Base-by-base conservation (phyloP, 441 rosid genomes). In the Gossypium armourianum region DNA sequence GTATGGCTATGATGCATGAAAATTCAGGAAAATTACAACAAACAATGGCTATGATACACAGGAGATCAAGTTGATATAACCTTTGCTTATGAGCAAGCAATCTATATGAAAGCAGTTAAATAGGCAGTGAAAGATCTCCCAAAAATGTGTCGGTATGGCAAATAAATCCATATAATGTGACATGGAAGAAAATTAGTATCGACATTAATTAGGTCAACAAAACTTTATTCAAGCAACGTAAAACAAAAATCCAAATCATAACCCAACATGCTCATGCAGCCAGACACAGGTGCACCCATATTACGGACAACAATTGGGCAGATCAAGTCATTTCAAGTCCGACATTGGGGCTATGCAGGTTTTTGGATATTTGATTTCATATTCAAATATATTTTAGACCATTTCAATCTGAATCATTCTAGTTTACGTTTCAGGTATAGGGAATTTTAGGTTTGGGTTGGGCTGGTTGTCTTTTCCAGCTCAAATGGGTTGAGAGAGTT, bases 51-150 rank as follows among this genome's bases (percentile, higher is more conserved):
- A 53, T 5, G 16, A 50, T 19, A 50, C 3, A 0, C 16, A 66
- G 21, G 70, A 23, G 10, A 8, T 67, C 26, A 67, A 28, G 60
- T 15, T 53, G 59, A 12, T n/a, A 20, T 67, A 9, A 28, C 40
- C 47, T 20, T 52, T 4, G 1, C 56, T 24, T 23, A 21, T 4
- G 9, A 49, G 32, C 32, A 64, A 63, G 54, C 20, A 64, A 45
- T 49, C 36, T n/a, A 65, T 13, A 64, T 47, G 36, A 23, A 47
- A 65, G 40, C 50, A 64, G 19, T 23, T 47, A 65, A 65, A 47
- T 49, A 47, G 28, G 19, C 10, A 45, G 53, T 4, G 60, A 49
- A 65, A 23, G 56, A 65, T 13, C 13, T 47, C 36, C 20, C 26
- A 12, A 32, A 63, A 43, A 5, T 21, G 2, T 64, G 20, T 13